Evolutionary conservation across 2,329 filamentous ascomycete species (phyloP).

Genomic region (Botryotinia globosa): DNA sequence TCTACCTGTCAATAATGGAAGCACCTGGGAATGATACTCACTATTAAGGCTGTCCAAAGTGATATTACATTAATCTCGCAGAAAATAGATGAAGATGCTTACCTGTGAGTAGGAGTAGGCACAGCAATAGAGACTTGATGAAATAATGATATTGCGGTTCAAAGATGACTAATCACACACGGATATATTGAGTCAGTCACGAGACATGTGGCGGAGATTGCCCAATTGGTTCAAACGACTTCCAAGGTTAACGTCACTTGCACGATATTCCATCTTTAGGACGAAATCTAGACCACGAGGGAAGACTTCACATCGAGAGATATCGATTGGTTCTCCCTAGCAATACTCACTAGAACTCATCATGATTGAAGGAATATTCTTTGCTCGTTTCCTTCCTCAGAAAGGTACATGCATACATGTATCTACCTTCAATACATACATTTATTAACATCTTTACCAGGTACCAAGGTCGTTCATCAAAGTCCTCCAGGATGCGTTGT

Average conservation of each 20-base stretch:
- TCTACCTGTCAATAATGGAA: neutral
- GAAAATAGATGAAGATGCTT: neutral
- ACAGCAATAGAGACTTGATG: neutral
- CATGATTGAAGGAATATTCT: conserved; percentile 71
- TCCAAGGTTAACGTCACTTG: neutral
- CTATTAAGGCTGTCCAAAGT: neutral
- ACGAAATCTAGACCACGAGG: neutral
- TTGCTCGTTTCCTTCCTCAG: conserved; percentile 65
- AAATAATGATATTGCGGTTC: neutral
- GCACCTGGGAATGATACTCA: neutral
- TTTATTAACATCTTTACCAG: conserved; percentile 38
- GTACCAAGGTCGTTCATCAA: conserved; percentile 61
- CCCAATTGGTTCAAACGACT: neutral
- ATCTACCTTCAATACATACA: neutral
- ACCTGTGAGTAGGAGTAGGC: neutral
- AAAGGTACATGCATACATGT: conserved; percentile 49
- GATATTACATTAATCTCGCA: neutral
- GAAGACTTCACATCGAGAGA: neutral
- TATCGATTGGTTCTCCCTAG: neutral
- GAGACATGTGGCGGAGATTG: neutral
- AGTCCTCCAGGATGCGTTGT: conserved; percentile 63
- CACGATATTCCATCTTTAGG: neutral
- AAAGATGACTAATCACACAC: neutral
- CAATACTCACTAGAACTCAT: conserved; percentile 24
- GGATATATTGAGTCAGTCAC: neutral